Conservation (phyloP, 148 eudicot species). For the Fallopia convolvulus region DNA sequence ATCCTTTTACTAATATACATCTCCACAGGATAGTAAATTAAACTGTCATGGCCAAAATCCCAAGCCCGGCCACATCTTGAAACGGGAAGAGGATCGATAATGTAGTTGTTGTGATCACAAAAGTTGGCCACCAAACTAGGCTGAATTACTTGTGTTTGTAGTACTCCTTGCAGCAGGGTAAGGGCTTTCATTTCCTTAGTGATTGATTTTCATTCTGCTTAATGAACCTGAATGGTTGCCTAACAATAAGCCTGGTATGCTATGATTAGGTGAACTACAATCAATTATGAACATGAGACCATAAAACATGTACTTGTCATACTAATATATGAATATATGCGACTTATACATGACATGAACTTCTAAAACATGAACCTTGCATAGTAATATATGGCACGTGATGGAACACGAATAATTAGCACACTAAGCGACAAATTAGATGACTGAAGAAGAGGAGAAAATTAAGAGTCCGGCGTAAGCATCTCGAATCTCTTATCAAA, state of each 20-base stretch:
- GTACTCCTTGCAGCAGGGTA: conserved; percentile 5
- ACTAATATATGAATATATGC: too few relatives aligned
- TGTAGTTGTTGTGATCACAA: conserved; percentile 39
- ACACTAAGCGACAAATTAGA: too few relatives aligned
- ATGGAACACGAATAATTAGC: too few relatives aligned
- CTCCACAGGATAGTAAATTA: conserved; percentile 41
- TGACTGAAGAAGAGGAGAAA: too few relatives aligned
- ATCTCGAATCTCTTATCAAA: too few relatives aligned
- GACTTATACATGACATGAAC: too few relatives aligned
- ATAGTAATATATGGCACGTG: too few relatives aligned
- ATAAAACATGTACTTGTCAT: too few relatives aligned
- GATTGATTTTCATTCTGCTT: conserved; percentile 32
- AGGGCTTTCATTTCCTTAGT: too few relatives aligned
- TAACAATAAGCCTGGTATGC: conserved; percentile 54
- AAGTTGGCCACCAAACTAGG: conserved; percentile 24
- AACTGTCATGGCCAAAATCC: conserved; percentile 62
- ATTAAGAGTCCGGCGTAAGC: too few relatives aligned
- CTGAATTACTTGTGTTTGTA: not conserved
- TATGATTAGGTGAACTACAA: conserved; percentile 41
- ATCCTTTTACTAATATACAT: conserved; percentile 39
- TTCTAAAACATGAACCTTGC: too few relatives aligned
- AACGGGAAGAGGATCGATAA: conserved; percentile 46
- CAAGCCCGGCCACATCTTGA: conserved; percentile 45
- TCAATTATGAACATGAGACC: too few relatives aligned
- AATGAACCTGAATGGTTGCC: conserved; percentile 38